These are phyloP conservation scores for Termitomyces sp. DNA, from an alignment of 768 basidiomycete species.

Conservation along the genomic window DNA sequence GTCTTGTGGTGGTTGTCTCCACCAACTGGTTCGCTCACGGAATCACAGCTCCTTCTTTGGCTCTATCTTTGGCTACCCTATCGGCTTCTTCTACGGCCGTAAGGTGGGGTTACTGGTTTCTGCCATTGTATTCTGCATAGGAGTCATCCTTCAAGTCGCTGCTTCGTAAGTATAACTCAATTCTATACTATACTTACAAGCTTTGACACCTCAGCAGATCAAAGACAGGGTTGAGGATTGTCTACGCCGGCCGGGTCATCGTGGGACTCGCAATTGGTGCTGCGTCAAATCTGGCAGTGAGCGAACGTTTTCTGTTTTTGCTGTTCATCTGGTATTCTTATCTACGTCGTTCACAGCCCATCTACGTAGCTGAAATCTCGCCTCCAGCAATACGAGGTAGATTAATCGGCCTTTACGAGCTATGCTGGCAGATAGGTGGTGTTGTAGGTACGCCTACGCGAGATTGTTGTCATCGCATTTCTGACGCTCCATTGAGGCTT, in stretches of 20 bases:
- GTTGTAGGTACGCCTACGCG: conserved; percentile 27
- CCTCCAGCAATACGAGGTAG: conserved; percentile 43
- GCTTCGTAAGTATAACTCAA: conserved; percentile 20
- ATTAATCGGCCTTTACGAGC: conserved; percentile 44
- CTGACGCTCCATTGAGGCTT: conserved; percentile 18
- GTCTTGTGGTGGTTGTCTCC: neutral
- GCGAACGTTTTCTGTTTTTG: neutral
- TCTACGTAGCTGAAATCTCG: conserved; percentile 42
- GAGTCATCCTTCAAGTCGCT: conserved; percentile 32
- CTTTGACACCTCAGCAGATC: conserved; percentile 12
- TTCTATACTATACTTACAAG: neutral
- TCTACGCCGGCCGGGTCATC: conserved; percentile 40
- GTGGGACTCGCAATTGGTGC: conserved; percentile 38
- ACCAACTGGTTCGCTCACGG: neutral
- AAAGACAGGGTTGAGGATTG: conserved; percentile 29
- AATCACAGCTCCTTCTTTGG: conserved; percentile 33
- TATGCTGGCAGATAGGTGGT: conserved; percentile 46
- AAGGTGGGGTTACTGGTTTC: conserved; percentile 28
- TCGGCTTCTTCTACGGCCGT: conserved; percentile 36
- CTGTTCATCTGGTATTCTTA: neutral
- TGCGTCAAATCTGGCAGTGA: conserved; percentile 30
- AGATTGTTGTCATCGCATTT: neutral
- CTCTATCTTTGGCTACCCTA: conserved; percentile 30
- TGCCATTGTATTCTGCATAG: conserved; percentile 34
- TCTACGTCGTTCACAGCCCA: conserved; percentile 20